phyloP scores from a whole-genome alignment of 345 rosid species.

The Hibiscus syriacus region DNA sequence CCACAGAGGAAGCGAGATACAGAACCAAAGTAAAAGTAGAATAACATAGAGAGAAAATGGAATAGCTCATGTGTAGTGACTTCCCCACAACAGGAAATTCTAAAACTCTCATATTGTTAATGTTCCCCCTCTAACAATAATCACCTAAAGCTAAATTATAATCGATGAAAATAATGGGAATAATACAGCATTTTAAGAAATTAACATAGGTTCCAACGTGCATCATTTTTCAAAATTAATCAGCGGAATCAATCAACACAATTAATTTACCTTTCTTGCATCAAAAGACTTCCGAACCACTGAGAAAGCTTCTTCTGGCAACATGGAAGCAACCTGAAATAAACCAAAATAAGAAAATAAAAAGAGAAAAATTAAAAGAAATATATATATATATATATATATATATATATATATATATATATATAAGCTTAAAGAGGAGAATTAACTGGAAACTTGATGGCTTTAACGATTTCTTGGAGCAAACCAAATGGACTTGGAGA shows the following conservation, averaged over 20 bases:
- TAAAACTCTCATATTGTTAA: conserved; percentile 3
- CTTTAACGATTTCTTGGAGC: conserved; percentile 74
- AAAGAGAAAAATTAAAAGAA: no score
- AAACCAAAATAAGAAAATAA: background rate
- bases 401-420: no score
- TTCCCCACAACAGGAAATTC: conserved; percentile 19
- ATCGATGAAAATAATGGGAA: background rate
- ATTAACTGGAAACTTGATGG: conserved; percentile 69
- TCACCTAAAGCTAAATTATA: background rate
- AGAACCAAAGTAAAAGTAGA: conserved; percentile 48
- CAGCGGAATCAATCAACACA: no score
- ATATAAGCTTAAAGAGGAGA: background rate
- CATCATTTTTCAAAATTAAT: conserved; percentile 87
- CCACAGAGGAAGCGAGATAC: conserved; percentile 20
- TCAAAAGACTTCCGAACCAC: no score
- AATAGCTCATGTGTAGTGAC: conserved; percentile 21
- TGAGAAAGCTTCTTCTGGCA: conserved; percentile 76
- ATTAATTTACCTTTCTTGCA: no score
- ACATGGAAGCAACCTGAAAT: conserved; percentile 71
- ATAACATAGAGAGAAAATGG: conserved; percentile 43
- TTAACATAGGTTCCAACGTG: no score
- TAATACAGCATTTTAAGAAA: no score
- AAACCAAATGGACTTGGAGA: conserved; percentile 57
- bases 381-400: no score
- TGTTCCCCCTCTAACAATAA: conserved; percentile 1